Evolutionary conservation across 2,329 filamentous ascomycete genomes (phyloP).

Genomic region (Epichloe coenophiala): DNA sequence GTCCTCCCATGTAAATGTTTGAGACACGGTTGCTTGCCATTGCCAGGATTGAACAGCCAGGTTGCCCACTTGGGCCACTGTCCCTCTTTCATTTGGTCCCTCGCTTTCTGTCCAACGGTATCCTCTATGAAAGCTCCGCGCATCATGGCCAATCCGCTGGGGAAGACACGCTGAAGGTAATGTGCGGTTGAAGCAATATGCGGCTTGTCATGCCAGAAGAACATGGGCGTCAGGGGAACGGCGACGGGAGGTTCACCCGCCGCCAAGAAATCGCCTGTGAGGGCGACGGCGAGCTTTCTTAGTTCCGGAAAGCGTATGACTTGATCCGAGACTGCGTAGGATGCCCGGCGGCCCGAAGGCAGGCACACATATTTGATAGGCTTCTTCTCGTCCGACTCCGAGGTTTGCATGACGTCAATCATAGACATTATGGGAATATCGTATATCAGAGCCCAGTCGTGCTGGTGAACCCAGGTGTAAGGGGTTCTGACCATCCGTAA

Average conservation of each 20-base stretch:
- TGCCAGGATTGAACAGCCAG: constrained; percentile 40
- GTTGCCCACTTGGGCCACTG: constrained; percentile 38
- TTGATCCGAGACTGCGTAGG: constrained; percentile 34
- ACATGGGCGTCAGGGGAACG: constrained; percentile 36
- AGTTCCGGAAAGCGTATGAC: constrained; percentile 29
- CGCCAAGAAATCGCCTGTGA: constrained; percentile 26
- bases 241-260: constrained; percentile 12
- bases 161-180: constrained; percentile 36
- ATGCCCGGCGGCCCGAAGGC: constrained; percentile 36
- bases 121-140: constrained; percentile 44
- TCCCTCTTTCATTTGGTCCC: constrained; percentile 43
- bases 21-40: constrained; percentile 31
- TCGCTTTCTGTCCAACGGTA: constrained; percentile 38
- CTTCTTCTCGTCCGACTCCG: not conserved
- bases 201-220: constrained; percentile 47
- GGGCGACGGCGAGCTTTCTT: constrained; percentile 24
- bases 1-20: constrained; percentile 37
- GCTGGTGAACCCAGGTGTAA: constrained; percentile 44
- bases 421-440: constrained; percentile 30
- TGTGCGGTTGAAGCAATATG: constrained; percentile 35
- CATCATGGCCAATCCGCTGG: constrained; percentile 33
- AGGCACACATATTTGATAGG: constrained; percentile 39
- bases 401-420: constrained; percentile 29
- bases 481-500: constrained; percentile 32
- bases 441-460: constrained; percentile 38